These are phyloP conservation scores for Shiraia sp. DNA, from an alignment of 2,329 filamentous ascomycete genomes.

Conservation along the genomic window DNA sequence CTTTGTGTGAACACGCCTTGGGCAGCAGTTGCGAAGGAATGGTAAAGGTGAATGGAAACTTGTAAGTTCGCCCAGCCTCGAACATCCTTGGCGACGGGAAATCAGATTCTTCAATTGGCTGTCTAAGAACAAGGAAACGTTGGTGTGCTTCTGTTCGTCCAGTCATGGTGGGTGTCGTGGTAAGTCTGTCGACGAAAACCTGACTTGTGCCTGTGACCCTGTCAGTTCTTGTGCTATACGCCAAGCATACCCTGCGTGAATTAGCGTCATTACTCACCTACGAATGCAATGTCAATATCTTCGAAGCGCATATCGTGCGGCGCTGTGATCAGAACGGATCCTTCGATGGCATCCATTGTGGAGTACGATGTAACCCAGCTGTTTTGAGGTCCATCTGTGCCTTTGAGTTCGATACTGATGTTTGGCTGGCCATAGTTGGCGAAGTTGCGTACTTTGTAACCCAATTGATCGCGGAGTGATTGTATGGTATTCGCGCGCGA, in stretches of 20 bases:
- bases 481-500: conserved; percentile 34
- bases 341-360: conserved; percentile 61
- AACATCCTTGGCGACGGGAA: conserved; percentile 61
- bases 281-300: conserved; percentile 61
- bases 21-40: conserved; percentile 64
- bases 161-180: conserved; percentile 55
- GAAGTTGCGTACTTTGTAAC: conserved; percentile 39
- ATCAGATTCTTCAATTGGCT: conserved; percentile 59
- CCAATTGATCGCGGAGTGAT: conserved; percentile 37
- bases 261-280: conserved; percentile 49
- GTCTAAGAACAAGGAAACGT: conserved; percentile 64
- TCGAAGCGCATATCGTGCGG: conserved; percentile 61
- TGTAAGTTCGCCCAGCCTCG: conserved; percentile 59
- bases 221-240: conserved; percentile 15
- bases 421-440: conserved; percentile 42
- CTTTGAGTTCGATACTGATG: conserved; percentile 48
- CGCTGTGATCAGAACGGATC: conserved; percentile 55
- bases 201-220: conserved; percentile 50
- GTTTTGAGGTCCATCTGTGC: conserved; percentile 33
- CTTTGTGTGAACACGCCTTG: conserved; percentile 60
- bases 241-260: not conserved
- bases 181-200: conserved; percentile 60
- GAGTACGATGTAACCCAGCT: conserved; percentile 55
- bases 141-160: conserved; percentile 61
- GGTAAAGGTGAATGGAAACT: conserved; percentile 66